Percentiles rank a stretch among this genome's conserved stretches.
Conservation (phyloP, 169 alveolate genomes). For the Condylostoma magnum region DNA sequence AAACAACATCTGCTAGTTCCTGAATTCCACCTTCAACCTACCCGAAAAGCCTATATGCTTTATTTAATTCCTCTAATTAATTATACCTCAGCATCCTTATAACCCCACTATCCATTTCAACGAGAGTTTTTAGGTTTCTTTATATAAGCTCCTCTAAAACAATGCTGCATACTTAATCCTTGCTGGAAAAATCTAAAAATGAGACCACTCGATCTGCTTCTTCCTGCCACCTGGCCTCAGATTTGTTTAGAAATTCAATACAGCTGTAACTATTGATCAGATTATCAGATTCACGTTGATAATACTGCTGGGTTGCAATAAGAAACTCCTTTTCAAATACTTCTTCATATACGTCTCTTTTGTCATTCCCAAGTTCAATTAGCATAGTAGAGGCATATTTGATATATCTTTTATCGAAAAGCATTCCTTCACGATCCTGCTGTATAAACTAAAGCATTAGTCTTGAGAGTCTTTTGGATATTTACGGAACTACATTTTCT, state of each 20-base stretch:
- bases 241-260: conserved; percentile 37
- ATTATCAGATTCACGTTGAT: conserved; percentile 27
- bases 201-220: conserved; percentile 40
- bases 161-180: conserved; percentile 20
- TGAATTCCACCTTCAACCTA: conserved; percentile 20
- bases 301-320: conserved; percentile 32
- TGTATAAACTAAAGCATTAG: conserved; percentile 31
- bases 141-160: conserved; percentile 30
- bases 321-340: conserved; percentile 46
- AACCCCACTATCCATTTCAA: conserved; percentile 49
- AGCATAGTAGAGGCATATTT: conserved; percentile 28
- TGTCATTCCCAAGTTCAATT: conserved; percentile 36
- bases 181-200: conserved; percentile 32
- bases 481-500: conserved; percentile 20
- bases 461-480: conserved; percentile 1
- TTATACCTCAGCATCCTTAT: conserved; percentile 24
- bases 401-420: conserved; percentile 31
- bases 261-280: conserved; percentile 28
- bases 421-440: conserved; percentile 46
- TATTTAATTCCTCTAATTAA: conserved; percentile 26
- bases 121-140: conserved; percentile 30
- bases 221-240: conserved; percentile 37
- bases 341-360: conserved; percentile 23
- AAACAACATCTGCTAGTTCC: conserved; percentile 13
- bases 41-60: conserved; percentile 39